phyloP scores from a whole-genome alignment of 2,329 filamentous ascomycete species.

The Alternaria brassicicola region DNA sequence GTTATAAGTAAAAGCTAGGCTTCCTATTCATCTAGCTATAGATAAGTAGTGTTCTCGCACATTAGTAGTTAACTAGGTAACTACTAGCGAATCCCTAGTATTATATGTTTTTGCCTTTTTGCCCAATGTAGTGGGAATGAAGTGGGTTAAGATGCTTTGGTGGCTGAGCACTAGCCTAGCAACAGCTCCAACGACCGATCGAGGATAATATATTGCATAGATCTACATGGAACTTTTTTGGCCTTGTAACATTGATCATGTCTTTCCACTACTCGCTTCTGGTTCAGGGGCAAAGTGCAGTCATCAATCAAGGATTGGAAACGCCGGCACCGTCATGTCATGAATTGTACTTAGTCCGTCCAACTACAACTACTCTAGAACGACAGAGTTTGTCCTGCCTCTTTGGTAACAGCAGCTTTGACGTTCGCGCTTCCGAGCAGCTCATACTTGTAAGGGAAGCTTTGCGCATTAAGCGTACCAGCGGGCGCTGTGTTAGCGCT shows the following conservation, averaged over 20 bases:
- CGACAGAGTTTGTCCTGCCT: slow-evolving; percentile 26
- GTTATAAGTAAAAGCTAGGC: no score
- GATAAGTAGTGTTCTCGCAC: no score
- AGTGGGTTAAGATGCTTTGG: neutral
- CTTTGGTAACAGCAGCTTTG: slow-evolving; percentile 51
- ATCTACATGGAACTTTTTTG: neutral
- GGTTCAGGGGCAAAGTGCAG: no score
- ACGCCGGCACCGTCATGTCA: neutral
- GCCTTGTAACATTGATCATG: no score
- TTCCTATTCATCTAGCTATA: no score
- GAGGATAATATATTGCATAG: neutral
- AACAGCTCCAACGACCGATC: no score
- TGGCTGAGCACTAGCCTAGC: neutral
- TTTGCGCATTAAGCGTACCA: slow-evolving; percentile 56
- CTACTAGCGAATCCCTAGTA: no score
- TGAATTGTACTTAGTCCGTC: neutral
- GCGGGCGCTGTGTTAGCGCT: slow-evolving; percentile 55
- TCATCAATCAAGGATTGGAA: no score
- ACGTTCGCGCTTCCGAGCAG: slow-evolving; percentile 59
- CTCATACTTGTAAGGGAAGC: slow-evolving; percentile 58
- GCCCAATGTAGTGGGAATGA: accelerated
- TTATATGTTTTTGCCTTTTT: neutral
- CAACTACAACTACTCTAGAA: slow-evolving; percentile 7
- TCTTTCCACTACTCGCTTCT: no score
- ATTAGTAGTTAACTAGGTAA: no score